These are phyloP conservation scores for Thermothielavioides terrestris DNA, from an alignment of 495 filamentous ascomycete genomes.

Conservation along the genomic window DNA sequence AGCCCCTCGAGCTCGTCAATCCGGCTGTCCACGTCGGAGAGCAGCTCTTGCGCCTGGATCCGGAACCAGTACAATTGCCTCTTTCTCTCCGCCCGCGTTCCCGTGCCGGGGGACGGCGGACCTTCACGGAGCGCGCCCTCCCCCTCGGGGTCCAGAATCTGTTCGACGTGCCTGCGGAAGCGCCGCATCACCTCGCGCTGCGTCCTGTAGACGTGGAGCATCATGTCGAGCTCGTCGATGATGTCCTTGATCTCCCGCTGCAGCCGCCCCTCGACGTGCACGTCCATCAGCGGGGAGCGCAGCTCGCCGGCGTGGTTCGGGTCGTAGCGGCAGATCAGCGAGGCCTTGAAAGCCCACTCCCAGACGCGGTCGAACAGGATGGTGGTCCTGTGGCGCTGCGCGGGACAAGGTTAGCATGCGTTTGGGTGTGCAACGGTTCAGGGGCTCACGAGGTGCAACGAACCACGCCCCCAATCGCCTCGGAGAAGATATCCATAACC, in stretches of 20 bases:
- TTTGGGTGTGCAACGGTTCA: background rate
- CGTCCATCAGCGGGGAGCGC: conserved; percentile 51
- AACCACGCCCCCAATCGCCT: conserved; percentile 30
- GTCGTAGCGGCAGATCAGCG: conserved; percentile 17
- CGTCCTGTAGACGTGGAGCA: conserved; percentile 49
- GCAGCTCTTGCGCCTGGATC: conserved; percentile 18
- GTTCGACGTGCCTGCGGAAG: conserved; percentile 48
- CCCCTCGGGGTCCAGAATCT: conserved; percentile 23
- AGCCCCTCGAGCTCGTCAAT: conserved; percentile 25
- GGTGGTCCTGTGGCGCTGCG: conserved; percentile 29
- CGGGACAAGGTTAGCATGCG: background rate
- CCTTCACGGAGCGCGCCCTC: background rate
- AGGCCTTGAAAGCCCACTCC: conserved; percentile 28
- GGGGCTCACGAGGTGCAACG: conserved; percentile 4
- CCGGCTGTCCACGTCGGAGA: conserved; percentile 9
- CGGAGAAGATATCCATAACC: conserved; percentile 62
- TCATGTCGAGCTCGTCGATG: conserved; percentile 65
- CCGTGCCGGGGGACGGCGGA: background rate
- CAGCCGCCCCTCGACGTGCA: conserved; percentile 56
- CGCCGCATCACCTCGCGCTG: conserved; percentile 50
- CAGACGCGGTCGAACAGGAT: conserved; percentile 30
- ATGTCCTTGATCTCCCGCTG: conserved; percentile 63
- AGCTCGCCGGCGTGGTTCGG: conserved; percentile 24
- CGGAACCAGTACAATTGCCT: conserved; percentile 20
- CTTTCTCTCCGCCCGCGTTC: conserved; percentile 4